These are phyloP conservation scores for Sugiyamaella pinicola DNA, from an alignment of 1,139 yeast genomes.

Conservation along the genomic window DNA sequence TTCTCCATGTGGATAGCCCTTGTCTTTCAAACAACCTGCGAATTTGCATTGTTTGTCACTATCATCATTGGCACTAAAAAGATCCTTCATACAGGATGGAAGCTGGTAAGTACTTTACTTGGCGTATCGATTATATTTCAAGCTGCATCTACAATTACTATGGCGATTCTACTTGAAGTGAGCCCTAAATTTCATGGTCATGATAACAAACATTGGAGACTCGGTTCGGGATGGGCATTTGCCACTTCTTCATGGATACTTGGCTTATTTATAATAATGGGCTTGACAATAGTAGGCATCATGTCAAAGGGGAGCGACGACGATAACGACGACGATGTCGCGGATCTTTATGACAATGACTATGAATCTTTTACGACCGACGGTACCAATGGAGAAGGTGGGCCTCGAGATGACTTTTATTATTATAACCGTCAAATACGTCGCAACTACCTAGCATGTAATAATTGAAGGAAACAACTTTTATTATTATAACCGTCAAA, in stretches of 20 bases:
- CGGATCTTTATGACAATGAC: slow-evolving; percentile 27
- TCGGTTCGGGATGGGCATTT: slow-evolving; percentile 30
- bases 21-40: slow-evolving; percentile 32
- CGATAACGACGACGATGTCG: slow-evolving; percentile 1
- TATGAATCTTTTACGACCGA: slow-evolving; percentile 24
- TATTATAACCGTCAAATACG: slow-evolving; percentile 26
- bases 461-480: background rate
- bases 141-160: slow-evolving; percentile 23
- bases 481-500: too few relatives aligned
- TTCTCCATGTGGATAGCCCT: slow-evolving; percentile 33
- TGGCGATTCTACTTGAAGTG: slow-evolving; percentile 27
- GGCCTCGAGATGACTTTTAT: slow-evolving; percentile 28
- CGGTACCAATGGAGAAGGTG: slow-evolving; percentile 20
- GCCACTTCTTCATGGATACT: slow-evolving; percentile 30
- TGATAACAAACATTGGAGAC: slow-evolving; percentile 26
- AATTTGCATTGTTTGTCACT: slow-evolving; percentile 22
- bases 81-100: slow-evolving; percentile 29
- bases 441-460: slow-evolving; percentile 13
- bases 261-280: slow-evolving; percentile 23
- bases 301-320: slow-evolving; percentile 28
- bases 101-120: slow-evolving; percentile 25
- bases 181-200: slow-evolving; percentile 23
- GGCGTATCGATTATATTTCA: slow-evolving; percentile 23
- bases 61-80: slow-evolving; percentile 22
- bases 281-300: slow-evolving; percentile 27